Conservation (phyloP, 495 filamentous ascomycete genomes). For the Aspergillus sclerotioniger region DNA sequence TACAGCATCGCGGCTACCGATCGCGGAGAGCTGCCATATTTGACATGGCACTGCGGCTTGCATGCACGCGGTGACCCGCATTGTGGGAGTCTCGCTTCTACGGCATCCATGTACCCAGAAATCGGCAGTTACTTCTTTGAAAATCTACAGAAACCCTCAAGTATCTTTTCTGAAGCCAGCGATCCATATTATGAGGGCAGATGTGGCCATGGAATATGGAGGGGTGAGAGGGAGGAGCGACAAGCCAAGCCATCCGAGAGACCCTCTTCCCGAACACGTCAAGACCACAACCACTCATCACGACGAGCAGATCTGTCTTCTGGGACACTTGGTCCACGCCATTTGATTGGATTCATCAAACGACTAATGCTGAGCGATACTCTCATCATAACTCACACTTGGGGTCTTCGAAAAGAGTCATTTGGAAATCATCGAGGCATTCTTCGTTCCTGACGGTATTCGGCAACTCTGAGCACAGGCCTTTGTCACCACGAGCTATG, state of each 20-base stretch:
- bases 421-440: background rate
- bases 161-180: too few relatives aligned
- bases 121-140: background rate
- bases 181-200: too few relatives aligned
- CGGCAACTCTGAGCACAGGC: background rate
- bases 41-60: background rate
- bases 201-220: too few relatives aligned
- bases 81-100: background rate
- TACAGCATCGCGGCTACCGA: background rate
- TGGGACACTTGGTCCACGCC: background rate
- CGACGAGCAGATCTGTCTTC: background rate
- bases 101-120: background rate
- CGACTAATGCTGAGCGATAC: background rate
- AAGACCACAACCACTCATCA: background rate
- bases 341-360: background rate
- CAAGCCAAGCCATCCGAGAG: too few relatives aligned
- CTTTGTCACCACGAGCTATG: background rate
- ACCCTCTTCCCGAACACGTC: too few relatives aligned
- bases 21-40: background rate
- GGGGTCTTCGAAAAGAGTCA: background rate
- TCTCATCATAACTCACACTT: background rate
- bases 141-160: background rate
- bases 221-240: too few relatives aligned
- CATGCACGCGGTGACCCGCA: background rate
- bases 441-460: background rate